Conservation (phyloP, 1,284 basidiomycete species). For the Ceratobasidium sp. region DNA sequence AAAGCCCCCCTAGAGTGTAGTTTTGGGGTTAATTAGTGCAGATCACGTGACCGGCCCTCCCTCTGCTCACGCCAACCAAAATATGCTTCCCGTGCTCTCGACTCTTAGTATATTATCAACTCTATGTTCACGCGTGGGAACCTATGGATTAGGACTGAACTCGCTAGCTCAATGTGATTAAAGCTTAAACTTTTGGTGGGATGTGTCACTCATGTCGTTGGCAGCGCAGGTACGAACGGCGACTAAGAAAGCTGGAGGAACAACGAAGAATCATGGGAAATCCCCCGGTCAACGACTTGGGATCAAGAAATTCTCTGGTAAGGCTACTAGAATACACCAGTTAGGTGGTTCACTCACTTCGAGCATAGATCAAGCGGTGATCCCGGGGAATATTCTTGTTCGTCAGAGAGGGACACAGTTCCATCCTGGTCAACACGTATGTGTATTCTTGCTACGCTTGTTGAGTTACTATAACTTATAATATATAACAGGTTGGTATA, state of each 20-base stretch:
- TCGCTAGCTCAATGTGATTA: background rate
- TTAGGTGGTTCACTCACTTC: constrained; percentile 48
- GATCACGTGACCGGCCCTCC: constrained; percentile 24
- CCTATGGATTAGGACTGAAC: no score
- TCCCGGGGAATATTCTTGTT: constrained; percentile 94
- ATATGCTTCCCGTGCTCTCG: constrained; percentile 34
- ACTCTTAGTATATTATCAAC: constrained; percentile 8
- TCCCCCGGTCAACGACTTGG: constrained; percentile 92
- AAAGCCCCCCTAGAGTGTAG: no score
- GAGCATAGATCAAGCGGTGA: constrained; percentile 81
- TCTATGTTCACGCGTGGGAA: background rate
- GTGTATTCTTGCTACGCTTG: constrained; percentile 52
- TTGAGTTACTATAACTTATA: background rate
- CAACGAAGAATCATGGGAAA: constrained; percentile 89
- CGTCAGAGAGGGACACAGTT: constrained; percentile 91
- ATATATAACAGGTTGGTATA: constrained; percentile 76
- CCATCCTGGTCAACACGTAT: constrained; percentile 91
- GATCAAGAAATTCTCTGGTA: constrained; percentile 94
- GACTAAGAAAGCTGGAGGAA: constrained; percentile 94
- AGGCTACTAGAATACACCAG: constrained; percentile 51
- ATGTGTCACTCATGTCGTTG: background rate
- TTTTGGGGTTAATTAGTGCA: no score
- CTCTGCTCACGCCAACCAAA: background rate
- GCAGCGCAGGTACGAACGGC: constrained; percentile 86
- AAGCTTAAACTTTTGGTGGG: background rate